These are phyloP conservation scores for Fusarium sp. DNA, from an alignment of 2,329 filamentous ascomycete genomes.

Conservation along the genomic window DNA sequence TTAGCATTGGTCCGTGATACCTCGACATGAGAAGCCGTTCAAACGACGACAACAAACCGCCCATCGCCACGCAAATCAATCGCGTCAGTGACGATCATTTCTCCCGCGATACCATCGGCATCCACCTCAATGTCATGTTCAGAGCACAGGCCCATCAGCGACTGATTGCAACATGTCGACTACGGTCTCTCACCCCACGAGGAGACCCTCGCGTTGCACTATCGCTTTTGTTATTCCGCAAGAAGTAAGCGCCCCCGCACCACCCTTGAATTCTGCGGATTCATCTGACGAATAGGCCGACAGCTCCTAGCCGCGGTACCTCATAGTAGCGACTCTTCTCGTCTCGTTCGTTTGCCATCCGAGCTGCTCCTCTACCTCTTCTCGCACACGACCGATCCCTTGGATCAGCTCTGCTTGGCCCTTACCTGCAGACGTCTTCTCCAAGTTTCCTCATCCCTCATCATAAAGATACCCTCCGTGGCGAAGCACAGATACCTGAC, in stretches of 20 bases:
- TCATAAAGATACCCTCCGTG: constrained; percentile 2
- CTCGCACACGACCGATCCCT: not conserved
- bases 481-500: not conserved
- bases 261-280: not conserved
- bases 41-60: not conserved
- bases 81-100: not conserved
- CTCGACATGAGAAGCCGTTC: not conserved
- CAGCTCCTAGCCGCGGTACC: constrained; percentile 10
- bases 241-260: constrained; percentile 5
- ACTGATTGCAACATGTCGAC: not conserved
- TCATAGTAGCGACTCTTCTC: not conserved
- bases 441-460: constrained; percentile 1
- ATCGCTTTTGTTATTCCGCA: constrained; percentile 8
- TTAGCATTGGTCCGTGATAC: no score
- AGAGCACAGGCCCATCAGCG: not conserved
- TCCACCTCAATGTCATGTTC: not conserved
- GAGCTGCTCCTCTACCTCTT: constrained; percentile 15
- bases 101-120: not conserved
- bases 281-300: not conserved
- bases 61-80: not conserved
- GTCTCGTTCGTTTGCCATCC: constrained; percentile 15
- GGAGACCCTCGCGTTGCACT: not conserved
- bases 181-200: not conserved
- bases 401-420: constrained; percentile 13
- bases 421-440: constrained; percentile 14